These are phyloP conservation scores for Linaria vulgaris DNA, from an alignment of 257 asterid species.

Conservation along the genomic window DNA sequence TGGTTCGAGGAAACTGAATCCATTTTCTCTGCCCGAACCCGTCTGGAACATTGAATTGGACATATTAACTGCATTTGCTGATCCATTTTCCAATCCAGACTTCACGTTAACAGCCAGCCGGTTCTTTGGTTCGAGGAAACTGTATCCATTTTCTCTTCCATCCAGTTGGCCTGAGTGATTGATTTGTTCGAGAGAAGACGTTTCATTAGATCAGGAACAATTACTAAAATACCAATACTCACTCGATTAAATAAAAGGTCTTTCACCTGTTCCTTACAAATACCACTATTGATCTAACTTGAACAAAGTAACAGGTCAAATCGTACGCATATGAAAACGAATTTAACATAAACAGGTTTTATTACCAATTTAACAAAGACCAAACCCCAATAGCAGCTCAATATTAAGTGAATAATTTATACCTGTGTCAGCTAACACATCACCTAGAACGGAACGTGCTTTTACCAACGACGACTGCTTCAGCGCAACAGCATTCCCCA, in stretches of 20 bases:
- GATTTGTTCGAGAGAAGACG: constrained; percentile 17
- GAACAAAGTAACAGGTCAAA: background rate
- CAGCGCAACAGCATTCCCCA: constrained; percentile 55
- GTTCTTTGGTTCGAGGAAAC: constrained; percentile 28
- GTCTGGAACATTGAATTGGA: constrained; percentile 62
- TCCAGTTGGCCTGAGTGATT: constrained; percentile 46
- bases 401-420: too few species aligned
- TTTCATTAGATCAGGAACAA: background rate
- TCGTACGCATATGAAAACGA: background rate
- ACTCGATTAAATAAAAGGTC: background rate
- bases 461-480: constrained; percentile 61
- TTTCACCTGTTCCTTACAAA: background rate
- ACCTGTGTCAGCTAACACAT: constrained; percentile 30
- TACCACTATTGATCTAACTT: background rate
- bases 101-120: constrained; percentile 28
- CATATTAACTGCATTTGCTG: constrained; percentile 25
- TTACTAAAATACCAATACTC: background rate
- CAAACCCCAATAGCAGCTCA: too few species aligned
- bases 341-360: too few species aligned
- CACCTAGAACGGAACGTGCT: constrained; percentile 66
- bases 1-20: constrained; percentile 31
- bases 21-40: constrained; percentile 66
- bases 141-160: constrained; percentile 38
- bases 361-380: too few species aligned
- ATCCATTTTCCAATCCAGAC: constrained; percentile 30